Base-by-base conservation (phyloP, 2,329 filamentous ascomycete genomes). In the Cladophialophora immunda region DNA sequence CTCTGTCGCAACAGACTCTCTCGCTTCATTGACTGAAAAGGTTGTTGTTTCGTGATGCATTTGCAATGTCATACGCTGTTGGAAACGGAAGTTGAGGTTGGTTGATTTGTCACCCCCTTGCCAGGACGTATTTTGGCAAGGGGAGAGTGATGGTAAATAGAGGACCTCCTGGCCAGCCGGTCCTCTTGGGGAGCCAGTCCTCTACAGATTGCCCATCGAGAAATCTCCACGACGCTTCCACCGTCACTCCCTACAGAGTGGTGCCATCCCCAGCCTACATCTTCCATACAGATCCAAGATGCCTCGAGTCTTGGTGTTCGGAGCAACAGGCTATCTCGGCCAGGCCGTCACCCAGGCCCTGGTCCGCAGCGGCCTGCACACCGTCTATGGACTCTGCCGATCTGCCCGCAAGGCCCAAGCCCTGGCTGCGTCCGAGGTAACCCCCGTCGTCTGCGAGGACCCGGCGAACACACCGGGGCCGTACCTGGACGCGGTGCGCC, bases 271-370 rank as follows among this genome's bases (percentile, higher is more conserved):
- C 29, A 30, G 29, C 29, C 29, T 8, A 30, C 8, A 30, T 30
- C 8, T 30, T 8, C 29, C 29, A 4, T 30, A 30, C 29, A 4
- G 29, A 30, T 30, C 8, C 29, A 30, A 30, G 29, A 38, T 36
- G 30, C 30, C 54, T 57, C 27, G 54, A 22, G 54, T 57, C 15
- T 19, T 36, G 15, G 52, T 55, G 8, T 22, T 57, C 15, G 30
- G 54, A 17, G 54, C 54, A 36, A 57, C 29, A 32, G 54, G 54
- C 15, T 57, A 38, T 32, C 54, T 57, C n/a, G 30, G 30, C 7
- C 54, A 36, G 17, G 4, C 54, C 8, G 30, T 36, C n/a, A 57
- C 54, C 19, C 54, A 57, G 19, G 27, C 30, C 4, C 30, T 57
- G 6, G 54, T 57, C 15, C 54, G 30, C 1, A 57, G 54, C 30